Evolutionary conservation across 2,329 filamentous ascomycete genomes (phyloP).

Genomic region (Curvularia spicifera): DNA sequence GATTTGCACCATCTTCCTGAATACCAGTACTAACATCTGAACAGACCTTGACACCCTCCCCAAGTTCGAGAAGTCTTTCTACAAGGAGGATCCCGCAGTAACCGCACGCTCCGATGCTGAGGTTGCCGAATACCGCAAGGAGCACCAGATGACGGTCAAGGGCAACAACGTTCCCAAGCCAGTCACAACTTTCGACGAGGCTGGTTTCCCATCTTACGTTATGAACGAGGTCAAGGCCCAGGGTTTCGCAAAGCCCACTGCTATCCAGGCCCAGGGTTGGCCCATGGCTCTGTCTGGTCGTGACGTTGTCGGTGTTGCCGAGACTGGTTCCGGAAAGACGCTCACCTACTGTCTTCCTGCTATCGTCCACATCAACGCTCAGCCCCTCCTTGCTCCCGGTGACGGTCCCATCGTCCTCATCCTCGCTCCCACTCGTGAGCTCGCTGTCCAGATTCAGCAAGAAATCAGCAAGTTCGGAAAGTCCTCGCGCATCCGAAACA

Average conservation of each 20-base stretch:
- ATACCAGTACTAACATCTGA: constrained; percentile 31
- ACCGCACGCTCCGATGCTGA: constrained; percentile 75
- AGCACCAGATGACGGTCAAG: constrained; percentile 82
- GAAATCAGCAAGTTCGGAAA: constrained; percentile 99
- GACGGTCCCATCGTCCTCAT: constrained; percentile 97
- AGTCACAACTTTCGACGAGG: constrained; percentile 96
- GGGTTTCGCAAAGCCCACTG: constrained; percentile 89
- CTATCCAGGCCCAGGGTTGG: constrained; percentile 98
- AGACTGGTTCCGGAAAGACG: constrained; percentile 99
- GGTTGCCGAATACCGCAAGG: constrained; percentile 85
- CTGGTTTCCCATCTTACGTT: constrained; percentile 94
- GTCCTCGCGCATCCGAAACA: constrained; percentile 97
- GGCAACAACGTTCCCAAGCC: constrained; percentile 87
- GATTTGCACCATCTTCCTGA: background rate
- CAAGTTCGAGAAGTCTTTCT: constrained; percentile 99
- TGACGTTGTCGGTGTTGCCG: constrained; percentile 97
- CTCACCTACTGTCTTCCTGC: constrained; percentile 97
- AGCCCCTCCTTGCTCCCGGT: constrained; percentile 91
- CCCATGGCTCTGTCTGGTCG: constrained; percentile 98
- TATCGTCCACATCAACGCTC: constrained; percentile 99
- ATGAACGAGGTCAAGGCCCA: constrained; percentile 99
- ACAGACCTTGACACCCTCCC: constrained; percentile 78
- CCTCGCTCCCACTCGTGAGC: constrained; percentile 93
- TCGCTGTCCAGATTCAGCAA: constrained; percentile 97
- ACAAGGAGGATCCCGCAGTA: constrained; percentile 91